Evolutionary conservation across 1,139 yeast species (phyloP), one percentile per base, ranked within the genome.

Genomic region (Kodamaea fungicola): DNA sequence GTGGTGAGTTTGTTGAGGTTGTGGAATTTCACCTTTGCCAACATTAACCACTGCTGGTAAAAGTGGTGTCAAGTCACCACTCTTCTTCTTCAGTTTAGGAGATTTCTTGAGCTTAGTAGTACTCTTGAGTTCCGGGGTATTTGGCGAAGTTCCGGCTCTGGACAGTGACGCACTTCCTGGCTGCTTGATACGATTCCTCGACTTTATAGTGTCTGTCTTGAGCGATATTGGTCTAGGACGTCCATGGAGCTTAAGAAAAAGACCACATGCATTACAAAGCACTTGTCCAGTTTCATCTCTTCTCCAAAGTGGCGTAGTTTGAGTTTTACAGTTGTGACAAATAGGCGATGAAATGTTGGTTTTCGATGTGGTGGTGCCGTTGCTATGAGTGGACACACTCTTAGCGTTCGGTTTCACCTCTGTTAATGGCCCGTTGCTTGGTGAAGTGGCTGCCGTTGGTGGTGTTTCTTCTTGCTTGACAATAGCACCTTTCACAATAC

Each of bases 241-340:
- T 19, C 96, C 96, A 55, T 90, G 97, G 30, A 90, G 72, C 62
- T 90, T 90, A 44, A 90, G 67, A 54, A 90, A 90, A 38, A 90
- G 70, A 0, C 97, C 97, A 65, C 97, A 90, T 4, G 97, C 97
- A 64, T 90, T 90, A 59, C 97, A 90, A 36, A 90, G 72, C 10
- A 88, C 95, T 49, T 87, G 94, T 10, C 97, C 97, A 12, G 85
- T 78, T 55, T 89, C 96, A 60, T 89, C 96, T 49, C 97, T 72
- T 60, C 97, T 74, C 97, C 97, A 90, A 22, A 90, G 67, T 1
- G 97, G 97, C 1, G 97, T 90, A 1, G 92, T 89, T 43, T 87
- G 85, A 5, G 97, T 90, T 51, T 83, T 77, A 64, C 97, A 90
- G 59, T 90, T 90, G 49, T 84, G 87, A 60, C 97, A 90, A 16